These are phyloP conservation scores for Globisporangium viniferum DNA, from an alignment of 352 stramenopile species.

Conservation along the genomic window DNA sequence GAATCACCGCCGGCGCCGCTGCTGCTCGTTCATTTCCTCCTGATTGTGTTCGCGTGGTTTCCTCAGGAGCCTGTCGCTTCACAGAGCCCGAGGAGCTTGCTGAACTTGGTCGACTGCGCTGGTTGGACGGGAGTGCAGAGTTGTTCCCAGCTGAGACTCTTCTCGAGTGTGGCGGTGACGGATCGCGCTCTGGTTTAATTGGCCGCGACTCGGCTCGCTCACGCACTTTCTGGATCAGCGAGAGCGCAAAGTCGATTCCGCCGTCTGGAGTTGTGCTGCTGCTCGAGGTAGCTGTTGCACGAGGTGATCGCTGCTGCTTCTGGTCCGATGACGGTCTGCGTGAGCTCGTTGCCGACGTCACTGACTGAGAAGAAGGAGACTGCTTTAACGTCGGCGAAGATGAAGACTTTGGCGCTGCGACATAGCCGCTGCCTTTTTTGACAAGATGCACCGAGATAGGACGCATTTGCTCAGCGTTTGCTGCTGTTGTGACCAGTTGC, in stretches of 20 bases:
- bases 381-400: neutral
- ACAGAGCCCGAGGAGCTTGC: neutral
- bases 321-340: neutral
- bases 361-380: neutral
- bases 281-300: neutral
- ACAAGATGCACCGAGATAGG: neutral
- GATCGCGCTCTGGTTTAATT: slow-evolving; percentile 2
- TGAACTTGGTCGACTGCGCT: neutral
- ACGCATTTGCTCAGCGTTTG: neutral
- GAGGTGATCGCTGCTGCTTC: neutral
- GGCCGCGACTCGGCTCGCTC: neutral
- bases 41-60: neutral
- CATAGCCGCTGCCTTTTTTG: neutral
- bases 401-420: neutral
- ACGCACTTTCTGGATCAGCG: slow-evolving; percentile 7
- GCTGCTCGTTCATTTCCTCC: neutral
- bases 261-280: neutral
- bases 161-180: neutral
- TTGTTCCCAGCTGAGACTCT: neutral
- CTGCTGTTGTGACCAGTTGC: neutral
- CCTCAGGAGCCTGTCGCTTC: neutral
- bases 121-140: neutral
- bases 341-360: neutral
- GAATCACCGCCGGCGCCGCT: neutral
- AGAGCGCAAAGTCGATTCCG: slow-evolving; percentile 1